phyloP scores from a whole-genome alignment of 2,329 filamentous ascomycete species.

The Blastomyces parvus region DNA sequence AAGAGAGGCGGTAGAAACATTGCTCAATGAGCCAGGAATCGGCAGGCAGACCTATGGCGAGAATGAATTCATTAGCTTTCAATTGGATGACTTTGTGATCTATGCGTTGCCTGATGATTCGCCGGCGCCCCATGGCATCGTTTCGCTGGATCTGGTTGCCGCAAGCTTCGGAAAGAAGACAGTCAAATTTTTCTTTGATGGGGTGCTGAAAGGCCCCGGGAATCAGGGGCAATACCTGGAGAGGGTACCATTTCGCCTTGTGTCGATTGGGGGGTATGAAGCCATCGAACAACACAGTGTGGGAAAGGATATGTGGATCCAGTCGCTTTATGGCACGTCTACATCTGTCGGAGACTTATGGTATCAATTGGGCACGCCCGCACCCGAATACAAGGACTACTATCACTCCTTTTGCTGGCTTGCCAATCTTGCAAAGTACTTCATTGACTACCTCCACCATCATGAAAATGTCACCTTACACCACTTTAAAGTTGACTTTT shows the following conservation, averaged over 20 bases:
- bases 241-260: constrained; percentile 45
- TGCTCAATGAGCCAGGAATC: constrained; percentile 19
- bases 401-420: constrained; percentile 60
- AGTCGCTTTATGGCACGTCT: constrained; percentile 36
- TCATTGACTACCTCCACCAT: constrained; percentile 53
- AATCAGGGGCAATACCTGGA: constrained; percentile 41
- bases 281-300: constrained; percentile 39
- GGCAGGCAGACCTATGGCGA: constrained; percentile 15
- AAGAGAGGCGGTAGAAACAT: constrained; percentile 22
- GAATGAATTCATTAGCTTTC: constrained; percentile 36
- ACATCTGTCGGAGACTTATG: constrained; percentile 40
- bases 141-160: constrained; percentile 46
- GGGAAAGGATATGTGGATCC: constrained; percentile 53
- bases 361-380: constrained; percentile 52
- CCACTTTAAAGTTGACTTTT: constrained; percentile 52
- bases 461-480: constrained; percentile 39
- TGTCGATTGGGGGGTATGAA: constrained; percentile 61
- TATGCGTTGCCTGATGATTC: constrained; percentile 38
- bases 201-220: constrained; percentile 39
- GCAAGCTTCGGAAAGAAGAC: constrained; percentile 26
- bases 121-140: constrained; percentile 41
- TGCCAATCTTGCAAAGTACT: constrained; percentile 59
- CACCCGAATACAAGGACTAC: constrained; percentile 53
- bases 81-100: constrained; percentile 50
- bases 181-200: constrained; percentile 49